A percentile compares a stretch with the other conserved stretches of the same genome.
phyloP scores from a whole-genome alignment of 106 monocot genomes.

The Platanthera guangdongensis region DNA sequence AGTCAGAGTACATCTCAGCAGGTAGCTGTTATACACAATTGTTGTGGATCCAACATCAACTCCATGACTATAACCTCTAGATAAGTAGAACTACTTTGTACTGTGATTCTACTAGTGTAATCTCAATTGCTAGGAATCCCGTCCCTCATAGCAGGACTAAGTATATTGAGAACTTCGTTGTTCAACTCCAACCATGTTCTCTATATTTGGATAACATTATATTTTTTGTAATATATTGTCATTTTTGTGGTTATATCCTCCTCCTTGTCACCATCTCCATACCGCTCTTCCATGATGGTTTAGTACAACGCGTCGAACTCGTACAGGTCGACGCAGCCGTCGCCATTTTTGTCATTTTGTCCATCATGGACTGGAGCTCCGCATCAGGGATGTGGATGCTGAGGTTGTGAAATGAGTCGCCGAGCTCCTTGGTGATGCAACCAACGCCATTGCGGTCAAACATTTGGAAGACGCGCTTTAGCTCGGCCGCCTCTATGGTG shows the following conservation, averaged over 20 bases:
- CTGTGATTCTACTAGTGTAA: too few species aligned
- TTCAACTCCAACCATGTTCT: too few species aligned
- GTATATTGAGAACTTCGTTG: too few species aligned
- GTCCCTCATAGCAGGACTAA: too few species aligned
- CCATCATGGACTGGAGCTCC: constrained; percentile 13
- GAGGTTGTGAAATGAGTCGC: constrained; percentile 15
- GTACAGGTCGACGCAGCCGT: constrained; percentile 14
- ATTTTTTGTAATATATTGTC: too few species aligned
- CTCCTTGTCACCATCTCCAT: constrained; percentile 5
- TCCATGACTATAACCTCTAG: too few species aligned
- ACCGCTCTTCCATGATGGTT: constrained; percentile 22
- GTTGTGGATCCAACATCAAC: too few species aligned
- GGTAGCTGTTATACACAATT: too few species aligned
- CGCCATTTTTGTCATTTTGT: constrained; percentile 11
- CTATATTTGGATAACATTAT: too few species aligned
- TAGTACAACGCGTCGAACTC: constrained; percentile 15
- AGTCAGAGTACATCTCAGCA: too few species aligned
- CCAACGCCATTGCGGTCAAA: constrained; percentile 37
- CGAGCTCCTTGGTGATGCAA: constrained; percentile 15
- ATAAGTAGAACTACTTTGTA: too few species aligned
- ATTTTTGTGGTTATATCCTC: constrained; percentile 20
- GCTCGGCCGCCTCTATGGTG: constrained; percentile 13
- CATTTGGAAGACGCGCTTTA: constrained; percentile 23
- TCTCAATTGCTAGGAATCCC: too few species aligned
- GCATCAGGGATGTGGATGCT: constrained; percentile 14